Percentiles rank a stretch among this genome's conserved stretches.
Conservation (phyloP, 164 flowering plant species). For the Magnolia sinica region DNA sequence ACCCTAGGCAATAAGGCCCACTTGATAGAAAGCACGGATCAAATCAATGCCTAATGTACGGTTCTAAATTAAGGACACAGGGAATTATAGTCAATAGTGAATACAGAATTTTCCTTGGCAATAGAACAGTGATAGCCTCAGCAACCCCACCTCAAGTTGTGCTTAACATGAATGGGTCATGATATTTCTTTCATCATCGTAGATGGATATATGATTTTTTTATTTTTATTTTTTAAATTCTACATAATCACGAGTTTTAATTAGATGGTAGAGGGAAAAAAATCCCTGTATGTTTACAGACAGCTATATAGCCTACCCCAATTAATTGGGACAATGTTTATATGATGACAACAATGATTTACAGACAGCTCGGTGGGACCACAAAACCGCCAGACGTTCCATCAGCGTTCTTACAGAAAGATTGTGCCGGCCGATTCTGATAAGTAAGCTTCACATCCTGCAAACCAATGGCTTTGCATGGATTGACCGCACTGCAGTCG, state of each 20-base stretch:
- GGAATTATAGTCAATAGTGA: too few relatives aligned
- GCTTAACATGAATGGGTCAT: background rate
- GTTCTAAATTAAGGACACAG: too few relatives aligned
- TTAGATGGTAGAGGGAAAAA: background rate
- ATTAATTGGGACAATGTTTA: background rate
- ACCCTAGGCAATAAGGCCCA: too few relatives aligned
- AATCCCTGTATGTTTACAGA: background rate
- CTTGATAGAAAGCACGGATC: too few relatives aligned
- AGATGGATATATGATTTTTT: too few relatives aligned
- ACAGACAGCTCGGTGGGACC: constrained; percentile 20
- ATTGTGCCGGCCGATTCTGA: constrained; percentile 9
- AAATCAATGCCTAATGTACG: too few relatives aligned
- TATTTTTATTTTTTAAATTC: too few relatives aligned
- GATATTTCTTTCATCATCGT: background rate
- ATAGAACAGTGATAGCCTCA: background rate
- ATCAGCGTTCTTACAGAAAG: constrained; percentile 17
- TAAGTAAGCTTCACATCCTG: constrained; percentile 24
- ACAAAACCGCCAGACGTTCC: constrained; percentile 21
- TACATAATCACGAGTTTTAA: too few relatives aligned
- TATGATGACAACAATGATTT: background rate
- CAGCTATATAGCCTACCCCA: background rate
- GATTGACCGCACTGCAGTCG: constrained; percentile 24
- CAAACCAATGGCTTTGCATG: constrained; percentile 25
- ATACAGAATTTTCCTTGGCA: background rate
- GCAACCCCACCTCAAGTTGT: background rate